Evolutionary conservation across 2,329 filamentous ascomycete genomes (phyloP), one percentile per base, ranked within the genome.

Genomic region (Penicillium janthinellum): DNA sequence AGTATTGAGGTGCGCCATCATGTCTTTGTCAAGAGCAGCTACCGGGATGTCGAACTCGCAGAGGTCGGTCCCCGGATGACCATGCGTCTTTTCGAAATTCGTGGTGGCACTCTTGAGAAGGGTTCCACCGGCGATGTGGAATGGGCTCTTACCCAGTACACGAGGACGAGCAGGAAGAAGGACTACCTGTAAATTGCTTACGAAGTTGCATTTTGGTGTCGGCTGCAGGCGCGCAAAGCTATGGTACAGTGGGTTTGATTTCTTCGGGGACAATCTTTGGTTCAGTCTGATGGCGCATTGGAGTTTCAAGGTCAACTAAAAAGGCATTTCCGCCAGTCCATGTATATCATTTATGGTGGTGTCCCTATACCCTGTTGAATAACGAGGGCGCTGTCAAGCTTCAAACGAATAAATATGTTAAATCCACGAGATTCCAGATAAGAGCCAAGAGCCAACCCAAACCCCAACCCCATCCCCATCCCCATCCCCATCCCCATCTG

Each of bases 71-170:
- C 95, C 1, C 84, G 95, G 58, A 96, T 98, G 91, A 96, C 92
- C n/a, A 95, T 98, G 92, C 84, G 92, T 67, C 81, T 92, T 55
- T 99, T 98, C 73, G 92, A 98, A 79, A 96, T 99, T 62, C 85
- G 93, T 49, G 89, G 89, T 55, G 94, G 95, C 15, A 96, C 94
- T 4, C 81, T 97, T 61, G 95, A 98, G 73, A 96, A 81, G 63
- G 76, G 93, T 71, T 96, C 96, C 76, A 91, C 96, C 67, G 94
- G 94, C 4, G 95, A 99, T 77, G 88, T 96, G 4, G 95, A 99
- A 78, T 99, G 95, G 95, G 90, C 95, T 64, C 82, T 99, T 64
- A 96, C 91, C 62, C 94, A 97, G 73, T 99, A 96, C 77, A 99
- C 94, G 8, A 84, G 95, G 67, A 98, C 94, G 14, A 89, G 90